Base-by-base conservation (phyloP, 2,329 filamentous ascomycete genomes). In the Aquanectria penicillioides region DNA sequence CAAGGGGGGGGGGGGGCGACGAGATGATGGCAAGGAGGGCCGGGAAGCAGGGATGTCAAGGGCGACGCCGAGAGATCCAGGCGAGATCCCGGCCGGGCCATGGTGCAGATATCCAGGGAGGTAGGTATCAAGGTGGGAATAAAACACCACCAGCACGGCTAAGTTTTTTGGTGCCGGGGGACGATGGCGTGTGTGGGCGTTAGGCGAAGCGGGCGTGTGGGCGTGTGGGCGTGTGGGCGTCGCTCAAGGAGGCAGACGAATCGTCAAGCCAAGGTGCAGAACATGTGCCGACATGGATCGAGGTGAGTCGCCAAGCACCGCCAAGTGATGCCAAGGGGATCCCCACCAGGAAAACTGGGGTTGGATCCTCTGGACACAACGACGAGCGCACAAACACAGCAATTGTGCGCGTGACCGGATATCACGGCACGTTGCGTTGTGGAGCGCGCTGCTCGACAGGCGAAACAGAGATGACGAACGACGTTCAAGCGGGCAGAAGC, bases 211-310 rank as follows among this genome's bases (percentile, higher is more conserved):
- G n/a, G n/a, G n/a, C n/a, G n/a, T n/a, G n/a, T n/a, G n/a, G n/a
- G n/a, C n/a, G n/a, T n/a, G n/a, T n/a, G n/a, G 31, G 31, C 31
- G 12, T 6, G n/a, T n/a, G 46, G 22, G 33, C 17, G 33, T 50
- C 60, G 62, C 66, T 60, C 59, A 67, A 64, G 68, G 66, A 68
- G 69, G 60, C 61, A 65, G 60, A 40, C 58, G 46, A 69, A 66
- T 68, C 68, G 50, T 6, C 15, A 52, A 43, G n/a, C n/a, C 34
- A 34, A 18, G 43, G 18, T 34, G 26, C 33, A 53, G 49, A 36
- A n/a, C 51, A 33, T 33, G 52, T 31, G 34, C 11, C 41, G 17
- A n/a, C 41, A 40, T 28, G 47, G 33, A 23, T 29, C 17, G 20
- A 15, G 17, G 12, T 36, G 34, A 37, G 31, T 49, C 23, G 23